Evolutionary conservation across 2,329 filamentous ascomycete genomes (phyloP), one percentile per base, ranked within the genome.

Genomic region (Bipolaris gigantea): DNA sequence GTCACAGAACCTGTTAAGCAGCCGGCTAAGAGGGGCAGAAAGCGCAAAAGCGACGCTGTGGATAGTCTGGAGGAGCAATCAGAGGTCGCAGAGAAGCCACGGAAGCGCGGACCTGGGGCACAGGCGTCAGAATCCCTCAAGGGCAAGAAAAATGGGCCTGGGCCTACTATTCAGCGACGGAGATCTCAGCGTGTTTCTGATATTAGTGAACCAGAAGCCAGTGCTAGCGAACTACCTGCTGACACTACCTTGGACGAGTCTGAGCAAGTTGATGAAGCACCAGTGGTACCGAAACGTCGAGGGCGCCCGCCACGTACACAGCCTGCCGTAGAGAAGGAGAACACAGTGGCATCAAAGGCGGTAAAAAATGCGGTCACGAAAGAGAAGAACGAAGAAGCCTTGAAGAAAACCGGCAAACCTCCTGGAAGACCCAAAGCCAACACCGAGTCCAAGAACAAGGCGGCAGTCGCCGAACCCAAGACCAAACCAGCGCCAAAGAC

Each of bases 131-230:
- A 55, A 23, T 41, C 51, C 5, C 56, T 56, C 36, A 69, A 61
- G 21, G 44, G 55, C 16, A 70, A 60, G 56, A 69, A 68, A 45
- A 39, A 53, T 23, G 45, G 44, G n/a, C 21, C 48, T n/a, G 53
- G 61, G 18, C 47, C 62, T 32, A 53, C 55, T n/a, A 42, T 50
- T 6, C 48, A 62, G 19, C 59, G 59, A 18, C 64, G 64, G 40
- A 61, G 67, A 39, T 67, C 70, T 2, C 70, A 67, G 42, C 64
- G 64, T 7, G 63, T 65, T 7, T 70, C 67, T 2, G 66, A 72
- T 16, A 44, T 65, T 5, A 67, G 65, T 13, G 73, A 69, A 57
- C 53, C 64, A 56, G 55, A 66, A 61, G 25, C 68, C 59, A 67
- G 48, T 48, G 33, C 60, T 18, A 30, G 67, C 44, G 66, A 71